Base-by-base conservation (phyloP, 306 rosid genomes). In the Coriaria nepalensis region DNA sequence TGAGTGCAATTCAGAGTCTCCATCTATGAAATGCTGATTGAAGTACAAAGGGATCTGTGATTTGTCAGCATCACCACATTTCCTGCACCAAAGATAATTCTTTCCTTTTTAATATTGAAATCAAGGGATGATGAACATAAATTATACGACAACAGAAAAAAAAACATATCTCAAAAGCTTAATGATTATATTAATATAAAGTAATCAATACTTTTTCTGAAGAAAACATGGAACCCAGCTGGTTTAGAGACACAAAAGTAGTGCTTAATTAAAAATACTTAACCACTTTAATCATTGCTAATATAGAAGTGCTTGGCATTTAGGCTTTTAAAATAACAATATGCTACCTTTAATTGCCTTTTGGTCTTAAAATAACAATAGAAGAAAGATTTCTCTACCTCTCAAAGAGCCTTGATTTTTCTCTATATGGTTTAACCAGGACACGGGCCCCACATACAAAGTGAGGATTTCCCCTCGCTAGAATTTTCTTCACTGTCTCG, bases 351-450 rank as follows among this genome's bases (percentile, higher is more conserved):
- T 20, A 20, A 20, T 20, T 20, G 29, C 29, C 3, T 20, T 20
- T 20, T 20, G 3, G 29, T 20, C 29, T 20, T 20, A 20, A 20
- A 20, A 20, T 3, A n/a, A n/a, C n/a, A n/a, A n/a, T n/a, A n/a
- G 20, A 15, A n/a, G 12, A n/a, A n/a, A 4, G 5, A 0, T 13
- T 45, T 50, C 9, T 33, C 29, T 55, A 68, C 79, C 75, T 68
- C 14, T 73, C 75, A 13, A 47, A 33, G 46, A 60, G 68, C 56
- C 66, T 68, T 6, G 71, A 56, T 12, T 73, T 73, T 37, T 68
- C 79, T 65, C 65, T 47, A 60, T 73, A 73, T 35, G 75, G 79
- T 53, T 73, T 73, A 20, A 73, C 79, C 6, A 73, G 66, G 40
- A 73, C 72, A 13, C 74, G 79, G 49, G 69, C 72, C 32, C 68